Conservation (phyloP, 2,329 filamentous ascomycete species). For the Aspergillus nomiae region DNA sequence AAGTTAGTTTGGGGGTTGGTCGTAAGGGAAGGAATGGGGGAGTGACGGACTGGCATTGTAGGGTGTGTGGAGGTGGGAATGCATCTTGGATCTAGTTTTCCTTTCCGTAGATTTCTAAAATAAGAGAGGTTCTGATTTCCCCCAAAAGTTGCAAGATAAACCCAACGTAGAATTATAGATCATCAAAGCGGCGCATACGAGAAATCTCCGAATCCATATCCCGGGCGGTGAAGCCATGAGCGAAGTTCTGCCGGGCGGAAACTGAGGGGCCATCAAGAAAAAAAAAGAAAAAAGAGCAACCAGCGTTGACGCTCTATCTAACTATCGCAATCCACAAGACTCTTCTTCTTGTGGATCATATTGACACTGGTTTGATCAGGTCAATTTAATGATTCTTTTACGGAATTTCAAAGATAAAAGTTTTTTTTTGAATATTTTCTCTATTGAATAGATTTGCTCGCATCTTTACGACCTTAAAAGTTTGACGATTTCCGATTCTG, state of each 20-base stretch:
- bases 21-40: not conserved
- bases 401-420: not conserved
- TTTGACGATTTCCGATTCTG: conserved; percentile 6
- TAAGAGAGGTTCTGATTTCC: not conserved
- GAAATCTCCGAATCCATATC: conserved; percentile 18
- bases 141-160: not conserved
- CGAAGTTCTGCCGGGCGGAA: conserved; percentile 37
- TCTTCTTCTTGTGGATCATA: not conserved
- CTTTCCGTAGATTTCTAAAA: not conserved
- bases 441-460: conserved; percentile 3
- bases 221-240: conserved; percentile 28
- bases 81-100: conserved; percentile 63
- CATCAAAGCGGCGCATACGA: not conserved
- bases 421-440: not conserved
- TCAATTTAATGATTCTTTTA: not conserved
- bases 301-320: not conserved
- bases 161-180: not conserved
- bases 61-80: conserved; percentile 95
- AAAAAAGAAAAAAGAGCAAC: conserved; percentile 5
- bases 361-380: not conserved
- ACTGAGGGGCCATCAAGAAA: conserved; percentile 17
- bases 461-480: conserved; percentile 1
- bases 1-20: not conserved
- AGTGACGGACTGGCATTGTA: conserved; percentile 74
- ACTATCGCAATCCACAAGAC: not conserved